Evolutionary conservation across 371 early-diverging fungal species (phyloP).

Genomic region (Mucor lusitanicus): DNA sequence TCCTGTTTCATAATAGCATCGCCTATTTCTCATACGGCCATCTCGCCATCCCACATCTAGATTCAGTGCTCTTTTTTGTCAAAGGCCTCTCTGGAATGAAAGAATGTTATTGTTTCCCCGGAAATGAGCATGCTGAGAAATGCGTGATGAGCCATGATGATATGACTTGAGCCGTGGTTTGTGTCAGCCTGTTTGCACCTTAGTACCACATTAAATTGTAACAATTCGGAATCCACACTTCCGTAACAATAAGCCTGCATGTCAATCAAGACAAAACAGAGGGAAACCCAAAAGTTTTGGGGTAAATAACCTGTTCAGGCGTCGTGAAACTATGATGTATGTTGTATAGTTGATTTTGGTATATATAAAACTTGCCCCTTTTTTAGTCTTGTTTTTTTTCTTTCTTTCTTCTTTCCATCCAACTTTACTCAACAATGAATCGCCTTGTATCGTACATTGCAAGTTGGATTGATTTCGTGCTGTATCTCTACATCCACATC

Average conservation of each 20-base stretch:
- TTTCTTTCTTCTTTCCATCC: background rate
- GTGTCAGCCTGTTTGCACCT: too few relatives aligned
- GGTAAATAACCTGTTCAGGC: conserved; percentile 5
- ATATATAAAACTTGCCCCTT: conserved; percentile 2
- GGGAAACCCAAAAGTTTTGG: conserved; percentile 11
- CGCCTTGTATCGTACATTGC: conserved; percentile 7
- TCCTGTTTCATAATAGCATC: conserved; percentile 5
- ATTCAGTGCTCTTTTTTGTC: background rate
- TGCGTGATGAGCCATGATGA: background rate
- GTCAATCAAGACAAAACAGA: conserved; percentile 11
- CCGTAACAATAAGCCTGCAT: conserved; percentile 18
- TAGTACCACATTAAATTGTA: conserved; percentile 10
- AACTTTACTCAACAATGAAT: conserved; percentile 2
- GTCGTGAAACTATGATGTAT: conserved; percentile 15
- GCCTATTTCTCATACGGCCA: background rate
- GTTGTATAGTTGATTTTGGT: background rate
- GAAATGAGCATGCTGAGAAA: background rate
- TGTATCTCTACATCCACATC: conserved; percentile 19
- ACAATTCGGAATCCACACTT: conserved; percentile 12
- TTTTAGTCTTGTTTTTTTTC: background rate
- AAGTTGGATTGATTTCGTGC: conserved; percentile 14
- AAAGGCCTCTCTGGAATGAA: background rate
- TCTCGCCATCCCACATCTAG: too few relatives aligned
- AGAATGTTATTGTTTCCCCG: background rate
- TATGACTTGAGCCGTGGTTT: too few relatives aligned